Conservation (phyloP, 1,284 basidiomycete species). For the Moniliella sp. region DNA sequence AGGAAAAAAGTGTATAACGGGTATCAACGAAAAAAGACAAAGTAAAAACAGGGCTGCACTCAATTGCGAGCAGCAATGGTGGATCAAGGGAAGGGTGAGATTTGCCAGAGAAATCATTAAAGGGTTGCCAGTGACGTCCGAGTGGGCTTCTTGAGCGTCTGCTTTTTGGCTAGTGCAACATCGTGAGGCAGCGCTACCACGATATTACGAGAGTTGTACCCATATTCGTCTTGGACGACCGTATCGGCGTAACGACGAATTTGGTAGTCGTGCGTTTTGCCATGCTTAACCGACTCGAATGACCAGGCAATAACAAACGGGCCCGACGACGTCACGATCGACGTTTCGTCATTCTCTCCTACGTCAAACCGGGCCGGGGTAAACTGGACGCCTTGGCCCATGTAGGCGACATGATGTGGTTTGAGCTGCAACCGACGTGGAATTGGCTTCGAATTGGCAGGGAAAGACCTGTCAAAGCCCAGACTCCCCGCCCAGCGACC, state of each 20-base stretch:
- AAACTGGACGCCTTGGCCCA: conserved; percentile 69
- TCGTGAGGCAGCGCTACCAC: conserved; percentile 87
- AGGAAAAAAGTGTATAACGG: too few relatives aligned
- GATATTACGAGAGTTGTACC: conserved; percentile 62
- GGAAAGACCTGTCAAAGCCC: conserved; percentile 88
- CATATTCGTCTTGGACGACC: conserved; percentile 18
- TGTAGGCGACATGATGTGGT: conserved; percentile 79
- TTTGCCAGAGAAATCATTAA: too few relatives aligned
- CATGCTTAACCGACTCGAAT: conserved; percentile 80
- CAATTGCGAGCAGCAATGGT: too few relatives aligned
- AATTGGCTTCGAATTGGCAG: conserved; percentile 72
- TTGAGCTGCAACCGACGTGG: conserved; percentile 71
- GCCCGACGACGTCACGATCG: conserved; percentile 89
- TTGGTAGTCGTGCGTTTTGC: conserved; percentile 69
- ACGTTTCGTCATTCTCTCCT: conserved; percentile 52
- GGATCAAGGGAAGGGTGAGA: too few relatives aligned
- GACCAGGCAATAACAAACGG: conserved; percentile 66
- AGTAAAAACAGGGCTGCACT: too few relatives aligned
- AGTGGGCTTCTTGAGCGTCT: conserved; percentile 64
- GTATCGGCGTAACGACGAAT: conserved; percentile 50
- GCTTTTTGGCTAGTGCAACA: conserved; percentile 80
- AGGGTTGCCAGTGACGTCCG: conserved; percentile 43
- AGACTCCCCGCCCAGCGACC: conserved; percentile 64
- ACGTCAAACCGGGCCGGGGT: conserved; percentile 88
- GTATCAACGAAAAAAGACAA: too few relatives aligned